These are phyloP conservation scores for Elaphomyces granulatus DNA, from an alignment of 495 filamentous ascomycete species.

Conservation along the genomic window DNA sequence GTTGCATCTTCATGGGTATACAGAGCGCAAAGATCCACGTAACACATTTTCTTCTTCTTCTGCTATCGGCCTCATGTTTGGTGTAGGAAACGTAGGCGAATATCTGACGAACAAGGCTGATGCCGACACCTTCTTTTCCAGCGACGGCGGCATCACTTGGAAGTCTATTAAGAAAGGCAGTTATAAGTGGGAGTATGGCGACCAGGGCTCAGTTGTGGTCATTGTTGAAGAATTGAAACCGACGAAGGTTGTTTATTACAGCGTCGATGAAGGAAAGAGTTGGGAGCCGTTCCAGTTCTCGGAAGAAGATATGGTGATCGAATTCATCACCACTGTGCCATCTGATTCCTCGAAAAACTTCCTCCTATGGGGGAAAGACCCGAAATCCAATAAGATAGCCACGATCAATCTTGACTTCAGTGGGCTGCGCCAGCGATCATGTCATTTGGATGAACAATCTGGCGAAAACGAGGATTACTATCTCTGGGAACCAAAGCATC, in stretches of 20 bases:
- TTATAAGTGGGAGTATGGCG: constrained; percentile 88
- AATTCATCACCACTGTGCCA: constrained; percentile 73
- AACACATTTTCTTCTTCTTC: constrained; percentile 79
- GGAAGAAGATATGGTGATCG: constrained; percentile 49
- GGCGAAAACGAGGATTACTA: constrained; percentile 60
- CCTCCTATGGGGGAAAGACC: constrained; percentile 63
- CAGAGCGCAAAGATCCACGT: constrained; percentile 62
- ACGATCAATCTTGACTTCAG: constrained; percentile 83
- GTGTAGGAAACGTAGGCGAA: constrained; percentile 76
- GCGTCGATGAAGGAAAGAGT: constrained; percentile 58
- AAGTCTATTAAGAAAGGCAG: constrained; percentile 65
- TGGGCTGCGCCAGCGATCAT: constrained; percentile 52
- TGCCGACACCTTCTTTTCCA: constrained; percentile 73
- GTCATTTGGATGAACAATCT: constrained; percentile 51
- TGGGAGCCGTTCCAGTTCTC: constrained; percentile 68
- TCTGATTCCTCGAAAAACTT: constrained; percentile 83
- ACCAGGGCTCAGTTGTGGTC: constrained; percentile 82
- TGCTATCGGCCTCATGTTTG: constrained; percentile 86
- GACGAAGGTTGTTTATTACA: constrained; percentile 60
- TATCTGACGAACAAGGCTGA: constrained; percentile 41
- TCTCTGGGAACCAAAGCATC: constrained; percentile 73
- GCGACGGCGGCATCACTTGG: constrained; percentile 83
- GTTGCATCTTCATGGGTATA: constrained; percentile 90
- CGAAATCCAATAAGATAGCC: constrained; percentile 30
- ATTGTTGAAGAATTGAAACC: constrained; percentile 51